Conservation (phyloP, 2,329 filamentous ascomycete species). For the Talaromyces sp. region DNA sequence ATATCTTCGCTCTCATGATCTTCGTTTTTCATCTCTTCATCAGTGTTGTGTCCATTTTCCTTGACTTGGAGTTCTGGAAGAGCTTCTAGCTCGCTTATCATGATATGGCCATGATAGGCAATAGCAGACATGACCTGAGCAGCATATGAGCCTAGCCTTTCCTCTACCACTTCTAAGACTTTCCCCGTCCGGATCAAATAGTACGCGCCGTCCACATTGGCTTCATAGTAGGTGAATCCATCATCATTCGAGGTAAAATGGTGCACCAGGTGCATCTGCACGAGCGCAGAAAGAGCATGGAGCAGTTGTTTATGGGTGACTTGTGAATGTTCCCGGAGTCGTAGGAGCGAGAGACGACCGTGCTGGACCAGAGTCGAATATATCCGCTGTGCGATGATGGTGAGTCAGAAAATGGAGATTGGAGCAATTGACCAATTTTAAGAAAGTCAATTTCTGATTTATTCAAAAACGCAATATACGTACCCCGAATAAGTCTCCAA, state of each 20-base stretch:
- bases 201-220: conserved; percentile 75
- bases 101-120: conserved; percentile 70
- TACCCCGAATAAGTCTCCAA: conserved; percentile 90
- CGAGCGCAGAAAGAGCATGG: conserved; percentile 74
- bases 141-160: conserved; percentile 68
- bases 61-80: conserved; percentile 31
- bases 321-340: conserved; percentile 66
- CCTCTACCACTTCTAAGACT: conserved; percentile 69
- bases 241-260: conserved; percentile 62
- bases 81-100: conserved; percentile 42
- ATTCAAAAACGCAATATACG: conserved; percentile 29
- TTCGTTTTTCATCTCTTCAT: neutral
- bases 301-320: conserved; percentile 70
- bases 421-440: neutral
- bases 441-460: neutral
- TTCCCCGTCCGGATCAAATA: conserved; percentile 75
- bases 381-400: conserved; percentile 60
- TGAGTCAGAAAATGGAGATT: conserved; percentile 5
- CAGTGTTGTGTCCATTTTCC: conserved; percentile 19
- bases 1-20: neutral
- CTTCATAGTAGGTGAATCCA: conserved; percentile 70
- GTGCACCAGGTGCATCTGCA: conserved; percentile 82
- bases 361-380: conserved; percentile 71
- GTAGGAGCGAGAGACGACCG: conserved; percentile 67
- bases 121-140: conserved; percentile 69